Evolutionary conservation across 768 basidiomycete genomes (phyloP).

Genomic region (Pleurotus salmoneostramineus): DNA sequence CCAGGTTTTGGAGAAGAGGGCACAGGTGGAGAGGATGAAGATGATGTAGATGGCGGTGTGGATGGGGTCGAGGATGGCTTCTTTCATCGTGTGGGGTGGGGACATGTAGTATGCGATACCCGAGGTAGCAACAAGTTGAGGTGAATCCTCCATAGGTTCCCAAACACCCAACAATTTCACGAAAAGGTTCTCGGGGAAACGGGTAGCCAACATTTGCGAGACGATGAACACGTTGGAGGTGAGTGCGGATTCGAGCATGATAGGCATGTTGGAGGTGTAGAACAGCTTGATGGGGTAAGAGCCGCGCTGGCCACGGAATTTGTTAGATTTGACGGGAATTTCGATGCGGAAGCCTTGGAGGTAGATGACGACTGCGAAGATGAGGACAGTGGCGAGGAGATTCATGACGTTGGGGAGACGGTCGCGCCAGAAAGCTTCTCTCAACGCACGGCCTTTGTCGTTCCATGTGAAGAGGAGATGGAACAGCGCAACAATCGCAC

Average conservation of each 20-base stretch:
- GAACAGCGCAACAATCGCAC: conserved; percentile 94
- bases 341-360: conserved; percentile 98
- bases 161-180: conserved; percentile 93
- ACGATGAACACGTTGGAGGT: conserved; percentile 95
- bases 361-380: conserved; percentile 96
- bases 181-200: conserved; percentile 90
- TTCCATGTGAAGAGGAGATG: conserved; percentile 98
- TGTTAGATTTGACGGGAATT: conserved; percentile 96
- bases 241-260: conserved; percentile 95
- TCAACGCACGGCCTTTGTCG: conserved; percentile 94
- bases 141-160: conserved; percentile 97
- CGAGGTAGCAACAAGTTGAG: conserved; percentile 85
- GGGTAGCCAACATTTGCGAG: conserved; percentile 88
- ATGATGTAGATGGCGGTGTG: conserved; percentile 88
- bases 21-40: conserved; percentile 93
- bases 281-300: conserved; percentile 97
- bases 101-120: conserved; percentile 99
- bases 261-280: conserved; percentile 99
- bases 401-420: conserved; percentile 98
- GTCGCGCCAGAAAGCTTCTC: conserved; percentile 98
- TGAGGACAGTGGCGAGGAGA: conserved; percentile 84
- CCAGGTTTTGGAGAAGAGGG: conserved; percentile 99
- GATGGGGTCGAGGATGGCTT: conserved; percentile 87
- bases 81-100: conserved; percentile 89
- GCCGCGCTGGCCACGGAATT: conserved; percentile 94